Conservation (phyloP, 2,329 filamentous ascomycete species). For the Aspergillus japonicus region DNA sequence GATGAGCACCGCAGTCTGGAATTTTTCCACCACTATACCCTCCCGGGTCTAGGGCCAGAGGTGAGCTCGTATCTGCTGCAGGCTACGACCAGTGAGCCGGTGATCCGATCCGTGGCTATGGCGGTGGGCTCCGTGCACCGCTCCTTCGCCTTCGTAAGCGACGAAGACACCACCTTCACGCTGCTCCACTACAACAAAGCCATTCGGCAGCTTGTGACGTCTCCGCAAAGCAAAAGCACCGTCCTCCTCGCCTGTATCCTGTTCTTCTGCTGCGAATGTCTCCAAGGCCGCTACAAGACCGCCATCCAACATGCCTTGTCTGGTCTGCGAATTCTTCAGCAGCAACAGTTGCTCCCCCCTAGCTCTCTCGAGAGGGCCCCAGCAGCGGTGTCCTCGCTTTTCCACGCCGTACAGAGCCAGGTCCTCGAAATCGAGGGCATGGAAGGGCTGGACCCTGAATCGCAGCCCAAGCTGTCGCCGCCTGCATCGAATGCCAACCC, state of each 20-base stretch:
- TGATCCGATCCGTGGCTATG: neutral
- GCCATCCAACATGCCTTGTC: neutral
- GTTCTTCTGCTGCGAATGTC: slow-evolving; percentile 1
- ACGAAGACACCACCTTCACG: neutral
- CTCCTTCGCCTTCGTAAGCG: neutral
- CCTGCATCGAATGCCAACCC: too few relatives aligned
- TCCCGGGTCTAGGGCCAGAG: neutral
- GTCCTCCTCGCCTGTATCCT: neutral
- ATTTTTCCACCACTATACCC: slow-evolving; percentile 3
- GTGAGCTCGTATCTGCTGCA: neutral
- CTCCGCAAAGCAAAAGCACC: neutral
- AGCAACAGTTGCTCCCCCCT: neutral
- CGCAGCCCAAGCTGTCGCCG: neutral
- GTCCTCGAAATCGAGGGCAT: neutral
- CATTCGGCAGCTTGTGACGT: neutral
- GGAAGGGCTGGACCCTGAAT: neutral
- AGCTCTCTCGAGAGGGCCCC: neutral
- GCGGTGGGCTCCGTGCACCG: slow-evolving; percentile 7
- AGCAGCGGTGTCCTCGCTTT: neutral
- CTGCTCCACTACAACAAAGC: slow-evolving; percentile 3
- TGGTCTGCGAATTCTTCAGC: neutral
- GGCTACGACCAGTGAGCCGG: neutral
- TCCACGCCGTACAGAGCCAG: neutral
- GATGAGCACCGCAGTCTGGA: neutral
- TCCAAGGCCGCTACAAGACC: slow-evolving; percentile 1